Evolutionary conservation across 306 rosid species (phyloP).

Genomic region (Carpinus viminea): DNA sequence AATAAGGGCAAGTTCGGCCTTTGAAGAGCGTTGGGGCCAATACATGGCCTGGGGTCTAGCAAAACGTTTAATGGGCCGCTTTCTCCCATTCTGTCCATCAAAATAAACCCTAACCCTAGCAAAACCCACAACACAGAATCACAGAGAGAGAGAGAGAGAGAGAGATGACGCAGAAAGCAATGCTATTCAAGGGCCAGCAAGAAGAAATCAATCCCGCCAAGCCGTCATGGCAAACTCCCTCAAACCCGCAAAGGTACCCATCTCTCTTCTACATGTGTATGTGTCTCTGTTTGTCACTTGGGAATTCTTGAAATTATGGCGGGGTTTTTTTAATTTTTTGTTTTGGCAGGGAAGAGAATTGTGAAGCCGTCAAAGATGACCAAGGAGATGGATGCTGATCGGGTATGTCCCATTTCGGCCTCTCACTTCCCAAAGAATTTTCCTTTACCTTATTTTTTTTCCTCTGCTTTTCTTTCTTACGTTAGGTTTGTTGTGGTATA

Average conservation of each 20-base stretch:
- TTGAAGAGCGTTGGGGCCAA: too few relatives aligned
- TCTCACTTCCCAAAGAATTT: not conserved
- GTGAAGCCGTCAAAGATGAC: conserved; percentile 71
- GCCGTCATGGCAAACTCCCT: too few relatives aligned
- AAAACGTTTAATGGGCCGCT: too few relatives aligned
- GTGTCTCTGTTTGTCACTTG: not conserved
- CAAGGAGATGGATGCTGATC: conserved; percentile 80
- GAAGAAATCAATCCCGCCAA: too few relatives aligned
- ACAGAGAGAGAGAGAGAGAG: too few relatives aligned
- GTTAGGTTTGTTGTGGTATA: not conserved
- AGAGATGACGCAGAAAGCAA: too few relatives aligned
- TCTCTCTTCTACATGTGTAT: not conserved
- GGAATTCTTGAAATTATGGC: not conserved
- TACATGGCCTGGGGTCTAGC: too few relatives aligned
- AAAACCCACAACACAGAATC: too few relatives aligned
- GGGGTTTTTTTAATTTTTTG: conserved; percentile 32
- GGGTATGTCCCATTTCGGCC: conserved; percentile 44
- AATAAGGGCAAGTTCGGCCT: too few relatives aligned
- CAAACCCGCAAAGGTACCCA: conserved; percentile 59
- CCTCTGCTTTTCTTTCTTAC: not conserved
- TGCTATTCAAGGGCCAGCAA: too few relatives aligned
- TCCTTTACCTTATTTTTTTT: not conserved
- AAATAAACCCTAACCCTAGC: too few relatives aligned
- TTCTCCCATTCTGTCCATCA: too few relatives aligned
- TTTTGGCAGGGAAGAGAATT: conserved; percentile 57